Evolutionary conservation across 768 basidiomycete species (phyloP).

Genomic region (Boletus bicolor): DNA sequence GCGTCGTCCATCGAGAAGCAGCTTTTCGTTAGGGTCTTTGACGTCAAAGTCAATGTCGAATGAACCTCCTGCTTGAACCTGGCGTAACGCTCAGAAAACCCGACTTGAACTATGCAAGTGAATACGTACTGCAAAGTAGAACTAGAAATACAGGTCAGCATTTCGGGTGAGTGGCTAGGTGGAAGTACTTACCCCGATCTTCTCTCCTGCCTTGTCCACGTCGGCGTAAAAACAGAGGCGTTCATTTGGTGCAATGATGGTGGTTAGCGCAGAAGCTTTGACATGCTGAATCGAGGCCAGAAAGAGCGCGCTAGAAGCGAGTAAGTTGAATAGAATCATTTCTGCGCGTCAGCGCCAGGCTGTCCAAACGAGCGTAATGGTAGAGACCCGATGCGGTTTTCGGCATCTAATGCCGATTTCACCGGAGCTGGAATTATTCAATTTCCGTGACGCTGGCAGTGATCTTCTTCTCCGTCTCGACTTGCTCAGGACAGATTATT

Average conservation of each 20-base stretch:
- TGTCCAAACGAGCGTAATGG: constrained; percentile 1
- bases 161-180: background rate
- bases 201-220: constrained; percentile 93
- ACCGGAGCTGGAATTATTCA: constrained; percentile 16
- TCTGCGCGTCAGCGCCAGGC: background rate
- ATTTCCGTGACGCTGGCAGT: constrained; percentile 8
- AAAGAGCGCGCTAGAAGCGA: constrained; percentile 26
- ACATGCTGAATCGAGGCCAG: constrained; percentile 33
- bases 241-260: constrained; percentile 73
- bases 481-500: constrained; percentile 2
- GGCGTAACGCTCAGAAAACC: background rate
- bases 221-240: constrained; percentile 92
- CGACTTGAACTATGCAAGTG: background rate
- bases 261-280: constrained; percentile 71
- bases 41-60: constrained; percentile 96
- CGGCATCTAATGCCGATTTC: constrained; percentile 24
- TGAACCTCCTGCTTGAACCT: constrained; percentile 96
- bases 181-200: constrained; percentile 68
- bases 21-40: constrained; percentile 85
- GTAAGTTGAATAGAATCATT: constrained; percentile 25
- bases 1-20: constrained; percentile 81
- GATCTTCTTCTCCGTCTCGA: background rate
- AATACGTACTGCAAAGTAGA: constrained; percentile 88
- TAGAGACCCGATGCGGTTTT: background rate
- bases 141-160: constrained; percentile 43